Evolutionary conservation across 2,329 filamentous ascomycete species (phyloP).

Genomic region (Sclerotinia borealis): DNA sequence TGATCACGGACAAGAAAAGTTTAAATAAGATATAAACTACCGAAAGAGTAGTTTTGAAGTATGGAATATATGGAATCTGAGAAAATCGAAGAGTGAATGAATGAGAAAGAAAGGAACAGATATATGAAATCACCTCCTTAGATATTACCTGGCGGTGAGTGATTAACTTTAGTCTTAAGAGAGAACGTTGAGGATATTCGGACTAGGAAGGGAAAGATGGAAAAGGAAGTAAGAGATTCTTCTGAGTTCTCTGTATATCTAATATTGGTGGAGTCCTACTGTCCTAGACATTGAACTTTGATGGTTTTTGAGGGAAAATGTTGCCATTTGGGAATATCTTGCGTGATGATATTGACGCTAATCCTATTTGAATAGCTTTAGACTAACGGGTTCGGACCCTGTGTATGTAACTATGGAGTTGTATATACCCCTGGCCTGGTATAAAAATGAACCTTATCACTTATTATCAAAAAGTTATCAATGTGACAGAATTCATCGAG

Average conservation of each 20-base stretch:
- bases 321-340: constrained; percentile 1
- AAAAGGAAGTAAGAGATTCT: background rate
- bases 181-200: background rate
- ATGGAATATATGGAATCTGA: background rate
- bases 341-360: constrained; percentile 1
- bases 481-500: background rate
- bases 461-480: no score
- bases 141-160: background rate
- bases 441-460: background rate
- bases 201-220: background rate
- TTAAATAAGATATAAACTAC: background rate
- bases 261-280: no score
- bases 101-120: background rate
- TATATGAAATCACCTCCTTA: background rate
- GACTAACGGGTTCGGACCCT: background rate
- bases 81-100: background rate
- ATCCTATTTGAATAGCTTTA: background rate
- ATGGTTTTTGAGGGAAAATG: background rate
- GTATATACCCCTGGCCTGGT: background rate
- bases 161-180: background rate
- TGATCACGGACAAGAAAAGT: background rate
- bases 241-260: background rate
- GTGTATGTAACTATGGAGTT: no score
- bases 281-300: background rate
- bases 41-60: no score